Evolutionary conservation across 345 rosid genomes (phyloP).

Genomic region (Rhizophora mangle): DNA sequence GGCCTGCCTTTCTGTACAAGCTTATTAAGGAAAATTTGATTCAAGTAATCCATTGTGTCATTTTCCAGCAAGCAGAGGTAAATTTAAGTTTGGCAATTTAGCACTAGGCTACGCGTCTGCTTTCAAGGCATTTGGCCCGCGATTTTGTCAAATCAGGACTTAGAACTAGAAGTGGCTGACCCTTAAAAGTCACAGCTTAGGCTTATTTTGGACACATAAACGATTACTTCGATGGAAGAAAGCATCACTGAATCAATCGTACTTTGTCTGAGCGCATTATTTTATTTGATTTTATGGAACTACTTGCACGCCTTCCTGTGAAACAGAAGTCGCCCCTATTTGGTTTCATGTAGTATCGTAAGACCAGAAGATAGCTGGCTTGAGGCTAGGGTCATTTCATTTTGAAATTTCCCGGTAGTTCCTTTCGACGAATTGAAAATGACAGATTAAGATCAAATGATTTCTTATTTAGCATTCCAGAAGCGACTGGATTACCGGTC

Average conservation of each 20-base stretch:
- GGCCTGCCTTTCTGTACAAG: neutral
- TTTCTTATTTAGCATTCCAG: neutral
- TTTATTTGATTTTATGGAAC: too few species aligned
- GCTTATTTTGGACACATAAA: too few species aligned
- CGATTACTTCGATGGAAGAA: too few species aligned
- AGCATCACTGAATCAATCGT: too few species aligned
- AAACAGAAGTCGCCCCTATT: too few species aligned
- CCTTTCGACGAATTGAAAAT: neutral
- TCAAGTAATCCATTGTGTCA: neutral
- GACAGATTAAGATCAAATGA: neutral
- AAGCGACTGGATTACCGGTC: neutral
- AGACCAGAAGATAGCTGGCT: too few species aligned
- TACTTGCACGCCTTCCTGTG: too few species aligned
- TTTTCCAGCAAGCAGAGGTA: neutral
- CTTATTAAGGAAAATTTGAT: neutral
- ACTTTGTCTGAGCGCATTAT: too few species aligned
- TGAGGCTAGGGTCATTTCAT: too few species aligned
- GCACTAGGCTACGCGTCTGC: neutral
- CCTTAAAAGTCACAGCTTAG: neutral
- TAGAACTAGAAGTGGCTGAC: neutral
- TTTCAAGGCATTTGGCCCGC: neutral
- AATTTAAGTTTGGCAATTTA: neutral
- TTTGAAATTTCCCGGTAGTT: neutral
- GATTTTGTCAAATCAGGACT: neutral
- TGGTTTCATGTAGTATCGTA: too few species aligned